Base-by-base conservation (phyloP, 176 grass and related monocot species). In the Melocanna baccifera region DNA sequence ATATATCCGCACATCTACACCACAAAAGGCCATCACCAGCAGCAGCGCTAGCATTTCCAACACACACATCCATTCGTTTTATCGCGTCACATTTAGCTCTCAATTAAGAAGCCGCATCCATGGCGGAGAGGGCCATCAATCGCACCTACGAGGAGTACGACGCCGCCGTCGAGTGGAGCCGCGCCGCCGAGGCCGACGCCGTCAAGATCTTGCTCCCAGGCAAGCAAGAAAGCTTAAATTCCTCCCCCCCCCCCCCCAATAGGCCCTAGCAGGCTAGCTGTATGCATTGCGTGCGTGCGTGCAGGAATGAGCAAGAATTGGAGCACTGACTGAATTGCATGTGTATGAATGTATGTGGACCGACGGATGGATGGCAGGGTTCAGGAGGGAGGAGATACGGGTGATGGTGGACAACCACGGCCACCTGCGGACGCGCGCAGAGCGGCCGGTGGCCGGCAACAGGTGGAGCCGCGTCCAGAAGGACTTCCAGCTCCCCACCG, bases 351-450 rank as follows among this genome's bases (percentile, higher is more conserved):
- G 22, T 59, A 11, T 13, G 20, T 56, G 20, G 56, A 59, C 23
- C n/a, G 10, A 25, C 12, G 57, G 57, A 20, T 47, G 10, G 2
- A 19, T 58, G 62, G 82, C 86, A 98, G 96, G 86, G 39, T 98
- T 87, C 83, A 98, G 71, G 85, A 75, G 20, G 73, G 93, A 93
- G 41, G n/a, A 95, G 3, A 57, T 95, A 20, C 87, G 70, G 40
- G 96, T 95, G 65, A 87, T 88, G 76, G 83, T 98, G 36, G 81
- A 90, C 64, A 74, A 5, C 91, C 68, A 89, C n/a, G 87, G 91
- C n/a, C 76, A 86, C 61, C 83, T 98, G 7, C 89, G 83, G 6
- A 77, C 81, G 22, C 53, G 2, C 73, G 93, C 87, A 34, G 83
- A 89, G 67, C 85, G 87, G 36, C 72, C 23, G 4, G 0, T 93